Evolutionary conservation across 1,139 yeast genomes (phyloP), one percentile per base, ranked within the genome.

Genomic region (Geotrichum bryndzae): DNA sequence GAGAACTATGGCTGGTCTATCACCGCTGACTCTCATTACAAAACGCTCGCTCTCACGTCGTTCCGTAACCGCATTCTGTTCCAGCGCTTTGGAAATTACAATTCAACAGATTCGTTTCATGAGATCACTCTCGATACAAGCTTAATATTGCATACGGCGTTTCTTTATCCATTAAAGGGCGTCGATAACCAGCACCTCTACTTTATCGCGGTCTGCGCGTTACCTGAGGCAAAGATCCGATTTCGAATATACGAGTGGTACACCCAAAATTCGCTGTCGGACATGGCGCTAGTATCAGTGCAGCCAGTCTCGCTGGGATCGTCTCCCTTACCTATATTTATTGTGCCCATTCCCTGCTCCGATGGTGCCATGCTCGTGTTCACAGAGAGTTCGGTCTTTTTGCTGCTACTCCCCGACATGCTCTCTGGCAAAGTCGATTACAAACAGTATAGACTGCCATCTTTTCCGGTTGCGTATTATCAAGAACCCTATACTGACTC

Each of bases 81-180:
- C 38, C 45, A 51, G 18, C 25, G 50, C 35, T n/a, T 51, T 31
- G 27, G 56, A 2, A 13, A 11, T 18, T 52, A 18, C 22, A 31
- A 27, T 13, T 52, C 54, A 13, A 15, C 45, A 25, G 59, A 56
- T 52, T 56, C 59, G 23, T 41, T 41, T 11, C 45, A 51, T 27
- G 25, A 50, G 11, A 51, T 51, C 31, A 33, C 41, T 2, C 51
- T 51, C n/a, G 55, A 35, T 5, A 22, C 41, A 2, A 15, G 51
- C 4, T 41, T 31, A 13, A 51, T 56, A 2, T 51, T 56, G 29
- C 59, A 56, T 15, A 38, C 55, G 4, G 23, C 55, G 41, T 56
- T 56, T 35, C 51, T 56, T 23, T 51, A 29, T 41, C 59, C 59
- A 38, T 27, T 56, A 15, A 56, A 56, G 27, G 59, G 59, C 13